Percentiles rank a stretch among this genome's conserved stretches.
Conservation (phyloP, 202 grass and related monocot species). For the Alloteropsis angusta region DNA sequence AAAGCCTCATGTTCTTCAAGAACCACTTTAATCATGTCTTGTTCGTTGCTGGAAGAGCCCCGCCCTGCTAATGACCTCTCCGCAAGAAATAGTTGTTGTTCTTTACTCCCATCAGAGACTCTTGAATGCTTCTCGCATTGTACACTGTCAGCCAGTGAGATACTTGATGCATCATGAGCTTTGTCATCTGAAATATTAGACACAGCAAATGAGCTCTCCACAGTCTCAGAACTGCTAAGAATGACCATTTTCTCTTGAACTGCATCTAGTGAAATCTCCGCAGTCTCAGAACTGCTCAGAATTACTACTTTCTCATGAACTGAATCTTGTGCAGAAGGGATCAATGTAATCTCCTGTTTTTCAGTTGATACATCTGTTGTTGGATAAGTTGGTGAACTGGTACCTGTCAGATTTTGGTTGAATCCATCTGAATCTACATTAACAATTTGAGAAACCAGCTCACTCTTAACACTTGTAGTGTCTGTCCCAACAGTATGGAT, state of each 20-base stretch:
- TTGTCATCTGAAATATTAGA: constrained; percentile 18
- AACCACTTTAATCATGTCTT: constrained; percentile 1
- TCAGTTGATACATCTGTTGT: constrained; percentile 24
- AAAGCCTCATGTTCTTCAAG: constrained; percentile 15
- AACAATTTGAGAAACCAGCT: constrained; percentile 22
- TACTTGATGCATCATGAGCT: constrained; percentile 15
- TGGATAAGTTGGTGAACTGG: constrained; percentile 19
- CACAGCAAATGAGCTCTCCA: constrained; percentile 19
- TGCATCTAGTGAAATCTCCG: constrained; percentile 27
- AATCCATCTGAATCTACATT: constrained; percentile 20
- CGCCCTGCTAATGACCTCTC: constrained; percentile 2
- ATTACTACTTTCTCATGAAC: constrained; percentile 26
- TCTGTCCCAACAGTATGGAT: constrained; percentile 23
- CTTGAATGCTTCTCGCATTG: too few species aligned
- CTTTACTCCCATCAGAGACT: constrained; percentile 12
- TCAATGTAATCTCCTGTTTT: constrained; percentile 17
- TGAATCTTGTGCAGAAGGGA: constrained; percentile 12
- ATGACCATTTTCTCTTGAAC: constrained; percentile 28
- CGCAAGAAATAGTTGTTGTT: constrained; percentile 17
- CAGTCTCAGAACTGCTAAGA: constrained; percentile 26
- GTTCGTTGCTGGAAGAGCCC: constrained; percentile 10
- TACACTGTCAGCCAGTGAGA: constrained; percentile 6
- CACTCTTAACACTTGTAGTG: constrained; percentile 11
- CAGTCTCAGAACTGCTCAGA: constrained; percentile 22
- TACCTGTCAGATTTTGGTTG: constrained; percentile 1